A percentile compares a stretch with the other conserved stretches of the same genome.
Evolutionary conservation across 305 asterid genomes (phyloP).

Genomic region (Solanum hybrid): DNA sequence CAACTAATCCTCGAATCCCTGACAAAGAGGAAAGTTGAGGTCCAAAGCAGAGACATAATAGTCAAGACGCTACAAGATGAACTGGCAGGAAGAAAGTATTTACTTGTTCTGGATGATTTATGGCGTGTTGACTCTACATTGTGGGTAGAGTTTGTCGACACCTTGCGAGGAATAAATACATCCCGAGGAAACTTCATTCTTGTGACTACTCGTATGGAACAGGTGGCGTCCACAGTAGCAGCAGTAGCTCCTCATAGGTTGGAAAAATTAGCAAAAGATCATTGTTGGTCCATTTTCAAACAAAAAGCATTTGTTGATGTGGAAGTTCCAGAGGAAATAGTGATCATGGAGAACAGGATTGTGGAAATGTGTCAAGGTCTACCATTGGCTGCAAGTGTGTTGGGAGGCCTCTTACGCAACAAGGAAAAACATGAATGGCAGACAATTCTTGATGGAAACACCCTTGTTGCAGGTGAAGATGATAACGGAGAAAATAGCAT

Average conservation of each 20-base stretch:
- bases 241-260: not conserved
- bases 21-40: not conserved
- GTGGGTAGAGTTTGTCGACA: not conserved
- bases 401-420: not conserved
- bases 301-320: not conserved
- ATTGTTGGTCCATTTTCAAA: conserved; percentile 4
- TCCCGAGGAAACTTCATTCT: not conserved
- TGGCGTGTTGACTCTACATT: not conserved
- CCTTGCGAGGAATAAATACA: not conserved
- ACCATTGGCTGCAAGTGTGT: not conserved
- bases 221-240: not conserved
- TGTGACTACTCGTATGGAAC: not conserved
- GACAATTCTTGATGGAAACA: not conserved
- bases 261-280: not conserved
- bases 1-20: not conserved
- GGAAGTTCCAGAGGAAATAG: not conserved
- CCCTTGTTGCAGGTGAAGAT: not conserved
- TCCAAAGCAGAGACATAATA: not conserved
- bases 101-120: not conserved
- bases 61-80: not conserved
- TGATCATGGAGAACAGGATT: not conserved
- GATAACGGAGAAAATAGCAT: not conserved
- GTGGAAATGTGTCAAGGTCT: not conserved
- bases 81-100: not conserved
- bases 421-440: not conserved